A percentile compares a stretch with the other conserved stretches of the same genome.
These are phyloP conservation scores for Benincasa hispida DNA, from an alignment of 306 rosid species.

Conservation along the genomic window DNA sequence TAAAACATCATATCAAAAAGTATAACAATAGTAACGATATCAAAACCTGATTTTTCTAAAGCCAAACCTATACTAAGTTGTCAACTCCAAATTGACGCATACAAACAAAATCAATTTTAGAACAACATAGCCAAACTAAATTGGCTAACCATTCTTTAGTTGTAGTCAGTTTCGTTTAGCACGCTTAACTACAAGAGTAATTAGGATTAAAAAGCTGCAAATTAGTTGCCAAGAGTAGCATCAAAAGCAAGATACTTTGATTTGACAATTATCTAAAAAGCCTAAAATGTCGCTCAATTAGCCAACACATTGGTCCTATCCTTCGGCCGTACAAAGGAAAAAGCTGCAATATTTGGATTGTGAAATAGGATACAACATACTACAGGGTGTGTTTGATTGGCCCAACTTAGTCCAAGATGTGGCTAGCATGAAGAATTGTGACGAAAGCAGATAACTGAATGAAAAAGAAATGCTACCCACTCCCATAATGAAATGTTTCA, in stretches of 20 bases:
- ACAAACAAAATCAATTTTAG: not conserved
- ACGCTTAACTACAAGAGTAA: not conserved
- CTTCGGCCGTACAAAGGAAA: not conserved
- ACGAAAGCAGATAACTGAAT: constrained; percentile 27
- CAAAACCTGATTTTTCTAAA: not conserved
- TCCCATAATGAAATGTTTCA: constrained; percentile 15
- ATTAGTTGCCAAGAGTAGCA: not conserved
- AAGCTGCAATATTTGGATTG: not conserved
- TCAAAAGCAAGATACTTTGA: not conserved
- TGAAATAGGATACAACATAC: not conserved
- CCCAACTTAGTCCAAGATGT: constrained; percentile 15
- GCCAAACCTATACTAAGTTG: not conserved
- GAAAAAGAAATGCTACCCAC: constrained; percentile 49
- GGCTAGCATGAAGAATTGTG: constrained; percentile 15
- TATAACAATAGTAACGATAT: not conserved
- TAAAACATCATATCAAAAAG: not conserved
- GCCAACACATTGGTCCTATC: not conserved
- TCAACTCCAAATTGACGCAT: not conserved
- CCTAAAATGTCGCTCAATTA: not conserved
- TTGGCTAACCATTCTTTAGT: not conserved
- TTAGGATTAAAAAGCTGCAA: not conserved
- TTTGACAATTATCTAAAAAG: not conserved
- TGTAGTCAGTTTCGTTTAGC: not conserved
- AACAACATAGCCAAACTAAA: not conserved
- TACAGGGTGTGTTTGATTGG: not conserved